A percentile compares a stretch with the other conserved stretches of the same genome.
Conservation (phyloP, 371 early-diverging fungal genomes). For the Massospora cicadina region DNA sequence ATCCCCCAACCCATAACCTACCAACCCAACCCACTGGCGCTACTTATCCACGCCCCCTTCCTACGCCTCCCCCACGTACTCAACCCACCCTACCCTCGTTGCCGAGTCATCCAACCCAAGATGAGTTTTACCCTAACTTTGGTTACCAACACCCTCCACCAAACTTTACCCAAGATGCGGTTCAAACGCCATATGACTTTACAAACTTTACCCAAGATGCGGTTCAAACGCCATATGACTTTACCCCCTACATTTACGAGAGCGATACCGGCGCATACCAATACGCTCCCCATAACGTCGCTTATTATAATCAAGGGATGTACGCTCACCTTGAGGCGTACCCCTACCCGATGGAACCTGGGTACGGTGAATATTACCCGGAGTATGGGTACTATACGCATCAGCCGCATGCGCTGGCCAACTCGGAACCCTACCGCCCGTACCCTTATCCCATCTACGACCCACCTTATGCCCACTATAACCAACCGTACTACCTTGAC, state of each 20-base stretch:
- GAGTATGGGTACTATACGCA: background rate
- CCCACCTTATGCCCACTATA: background rate
- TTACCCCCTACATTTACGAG: background rate
- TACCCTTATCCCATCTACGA: background rate
- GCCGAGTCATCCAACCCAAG: too few relatives aligned
- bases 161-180: too few relatives aligned
- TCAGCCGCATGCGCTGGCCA: background rate
- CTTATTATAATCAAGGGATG: background rate
- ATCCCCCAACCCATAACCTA: background rate
- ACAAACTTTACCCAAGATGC: too few relatives aligned
- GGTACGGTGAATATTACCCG: background rate
- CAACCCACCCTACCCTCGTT: background rate
- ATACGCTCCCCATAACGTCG: background rate
- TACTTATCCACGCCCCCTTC: constrained; percentile 1
- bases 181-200: too few relatives aligned
- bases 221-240: too few relatives aligned
- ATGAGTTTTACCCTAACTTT: too few relatives aligned
- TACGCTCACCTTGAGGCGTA: background rate
- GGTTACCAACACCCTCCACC: too few relatives aligned
- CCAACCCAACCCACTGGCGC: background rate
- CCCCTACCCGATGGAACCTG: background rate
- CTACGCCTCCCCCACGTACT: background rate
- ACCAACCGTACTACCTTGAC: background rate
- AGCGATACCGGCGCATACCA: background rate
- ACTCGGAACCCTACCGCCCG: background rate